Evolutionary conservation across 345 rosid species (phyloP).

Genomic region (Nasturtium officinale): DNA sequence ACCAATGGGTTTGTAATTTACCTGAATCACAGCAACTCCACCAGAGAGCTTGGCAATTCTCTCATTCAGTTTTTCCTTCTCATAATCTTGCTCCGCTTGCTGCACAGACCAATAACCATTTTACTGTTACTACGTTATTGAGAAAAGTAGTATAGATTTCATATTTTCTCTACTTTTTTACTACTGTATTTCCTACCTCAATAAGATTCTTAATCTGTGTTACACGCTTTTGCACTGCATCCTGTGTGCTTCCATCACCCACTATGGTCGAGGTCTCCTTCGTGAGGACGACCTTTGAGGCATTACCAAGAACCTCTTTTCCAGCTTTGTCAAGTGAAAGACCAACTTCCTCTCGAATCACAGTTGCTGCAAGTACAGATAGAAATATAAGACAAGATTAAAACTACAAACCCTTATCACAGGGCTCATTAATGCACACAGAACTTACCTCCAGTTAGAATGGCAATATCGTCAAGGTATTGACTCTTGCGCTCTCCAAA

Average conservation of each 20-base stretch:
- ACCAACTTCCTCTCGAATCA: constrained; percentile 92
- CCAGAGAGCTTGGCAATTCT: constrained; percentile 94
- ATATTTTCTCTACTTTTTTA: not conserved
- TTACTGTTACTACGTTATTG: not conserved
- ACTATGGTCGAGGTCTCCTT: constrained; percentile 91
- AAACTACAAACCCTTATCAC: not conserved
- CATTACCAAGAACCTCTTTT: constrained; percentile 85
- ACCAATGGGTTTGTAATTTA: constrained; percentile 17
- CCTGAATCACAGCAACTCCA: constrained; percentile 90
- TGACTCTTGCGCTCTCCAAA: constrained; percentile 97
- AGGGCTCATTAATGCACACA: constrained; percentile 3
- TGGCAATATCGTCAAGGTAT: constrained; percentile 97
- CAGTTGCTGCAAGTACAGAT: constrained; percentile 61
- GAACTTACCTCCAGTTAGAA: constrained; percentile 70
- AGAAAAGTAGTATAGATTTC: not conserved
- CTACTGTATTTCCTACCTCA: constrained; percentile 54
- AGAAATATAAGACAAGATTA: not conserved
- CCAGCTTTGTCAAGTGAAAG: constrained; percentile 92
- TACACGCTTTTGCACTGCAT: constrained; percentile 88
- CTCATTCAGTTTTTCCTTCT: constrained; percentile 89
- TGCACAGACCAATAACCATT: constrained; percentile 37
- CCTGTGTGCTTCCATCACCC: constrained; percentile 98
- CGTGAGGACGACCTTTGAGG: constrained; percentile 92
- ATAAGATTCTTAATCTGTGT: constrained; percentile 87
- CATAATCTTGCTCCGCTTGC: constrained; percentile 94